Conservation (phyloP, 352 stramenopile species). For the Globisporangium rhizosaccharum region DNA sequence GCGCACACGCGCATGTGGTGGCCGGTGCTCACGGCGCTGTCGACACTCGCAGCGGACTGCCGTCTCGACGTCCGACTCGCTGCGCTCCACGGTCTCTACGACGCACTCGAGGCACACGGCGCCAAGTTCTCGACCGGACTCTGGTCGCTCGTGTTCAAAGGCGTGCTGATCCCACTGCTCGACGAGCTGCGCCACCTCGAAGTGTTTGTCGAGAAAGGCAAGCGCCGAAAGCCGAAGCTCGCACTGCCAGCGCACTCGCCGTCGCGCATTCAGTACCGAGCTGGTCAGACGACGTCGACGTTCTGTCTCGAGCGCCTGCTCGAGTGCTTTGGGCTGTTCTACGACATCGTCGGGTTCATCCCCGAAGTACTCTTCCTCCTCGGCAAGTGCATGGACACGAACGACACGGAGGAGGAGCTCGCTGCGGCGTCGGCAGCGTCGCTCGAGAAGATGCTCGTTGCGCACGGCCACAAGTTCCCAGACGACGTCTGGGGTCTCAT, state of each 20-base stretch:
- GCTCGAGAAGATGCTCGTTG: constrained; percentile 64
- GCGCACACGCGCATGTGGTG: constrained; percentile 85
- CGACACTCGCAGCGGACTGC: constrained; percentile 87
- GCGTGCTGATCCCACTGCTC: constrained; percentile 81
- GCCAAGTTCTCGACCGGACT: constrained; percentile 68
- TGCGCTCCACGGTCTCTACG: constrained; percentile 71
- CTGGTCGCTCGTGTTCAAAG: constrained; percentile 83
- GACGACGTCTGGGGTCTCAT: constrained; percentile 80
- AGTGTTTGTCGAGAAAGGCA: constrained; percentile 45
- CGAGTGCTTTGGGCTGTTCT: constrained; percentile 74
- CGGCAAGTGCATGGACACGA: constrained; percentile 75
- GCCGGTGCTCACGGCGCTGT: constrained; percentile 96
- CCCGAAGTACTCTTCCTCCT: constrained; percentile 74
- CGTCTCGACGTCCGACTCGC: constrained; percentile 84
- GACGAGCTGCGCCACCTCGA: constrained; percentile 71
- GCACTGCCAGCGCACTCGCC: constrained; percentile 16
- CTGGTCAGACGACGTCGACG: constrained; percentile 55
- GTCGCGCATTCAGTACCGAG: constrained; percentile 28
- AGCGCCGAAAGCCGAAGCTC: constrained; percentile 35
- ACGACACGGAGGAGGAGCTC: constrained; percentile 62
- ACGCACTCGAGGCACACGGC: constrained; percentile 60
- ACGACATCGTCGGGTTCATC: constrained; percentile 71
- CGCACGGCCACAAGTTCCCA: constrained; percentile 73
- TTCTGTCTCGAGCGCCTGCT: constrained; percentile 58
- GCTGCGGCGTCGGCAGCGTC: constrained; percentile 47